A percentile compares a stretch with the other conserved stretches of the same genome.
phyloP scores from a whole-genome alignment of 2,329 filamentous ascomycete species.

The Fusarium globosum region DNA sequence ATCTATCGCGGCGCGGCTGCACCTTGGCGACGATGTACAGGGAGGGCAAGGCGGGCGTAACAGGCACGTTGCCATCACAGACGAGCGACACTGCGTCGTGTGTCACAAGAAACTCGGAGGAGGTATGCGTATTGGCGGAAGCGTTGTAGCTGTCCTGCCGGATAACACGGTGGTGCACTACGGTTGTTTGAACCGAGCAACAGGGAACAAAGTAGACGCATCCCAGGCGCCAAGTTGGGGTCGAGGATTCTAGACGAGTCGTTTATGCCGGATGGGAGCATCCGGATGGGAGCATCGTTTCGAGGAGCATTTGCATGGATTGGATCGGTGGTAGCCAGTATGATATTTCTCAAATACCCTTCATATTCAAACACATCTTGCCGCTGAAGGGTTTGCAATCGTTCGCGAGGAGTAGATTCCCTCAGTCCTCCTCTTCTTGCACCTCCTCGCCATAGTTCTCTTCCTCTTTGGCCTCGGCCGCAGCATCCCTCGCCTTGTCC shows the following conservation, averaged over 20 bases:
- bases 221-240: slow-evolving; percentile 51
- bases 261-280: slow-evolving; percentile 25
- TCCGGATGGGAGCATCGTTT: slow-evolving; percentile 26
- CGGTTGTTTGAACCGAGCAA: slow-evolving; percentile 73
- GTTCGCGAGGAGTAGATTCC: neutral
- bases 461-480: slow-evolving; percentile 71
- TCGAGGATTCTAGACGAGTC: slow-evolving; percentile 49
- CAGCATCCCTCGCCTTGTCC: slow-evolving; percentile 67
- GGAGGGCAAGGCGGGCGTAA: slow-evolving; percentile 65
- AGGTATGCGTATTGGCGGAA: slow-evolving; percentile 85
- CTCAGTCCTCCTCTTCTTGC: slow-evolving; percentile 68
- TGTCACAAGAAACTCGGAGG: slow-evolving; percentile 94
- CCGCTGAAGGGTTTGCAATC: neutral
- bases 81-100: slow-evolving; percentile 90
- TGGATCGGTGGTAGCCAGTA: slow-evolving; percentile 40
- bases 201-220: slow-evolving; percentile 50
- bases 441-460: slow-evolving; percentile 89
- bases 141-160: slow-evolving; percentile 89
- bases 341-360: slow-evolving; percentile 40
- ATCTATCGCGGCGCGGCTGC: slow-evolving; percentile 77
- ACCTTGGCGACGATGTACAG: slow-evolving; percentile 75
- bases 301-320: slow-evolving; percentile 38
- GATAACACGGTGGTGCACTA: slow-evolving; percentile 86
- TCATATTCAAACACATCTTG: slow-evolving; percentile 34
- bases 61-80: slow-evolving; percentile 80